A percentile compares a stretch with the other conserved stretches of the same genome.
phyloP scores from a whole-genome alignment of 129 eudicot species.

The Kitagawia praeruptora region DNA sequence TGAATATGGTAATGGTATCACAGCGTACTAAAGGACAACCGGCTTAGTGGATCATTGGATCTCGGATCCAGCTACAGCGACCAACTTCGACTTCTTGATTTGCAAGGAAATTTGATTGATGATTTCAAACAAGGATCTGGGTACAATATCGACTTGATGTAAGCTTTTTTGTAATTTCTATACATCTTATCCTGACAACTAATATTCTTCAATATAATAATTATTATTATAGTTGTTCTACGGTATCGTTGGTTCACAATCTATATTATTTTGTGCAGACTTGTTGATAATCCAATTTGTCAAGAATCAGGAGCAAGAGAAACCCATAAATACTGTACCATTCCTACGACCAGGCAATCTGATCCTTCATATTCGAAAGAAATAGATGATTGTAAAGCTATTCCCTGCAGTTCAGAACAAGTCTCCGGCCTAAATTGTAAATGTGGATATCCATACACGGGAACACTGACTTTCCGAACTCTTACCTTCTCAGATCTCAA shows the following conservation, averaged over 20 bases:
- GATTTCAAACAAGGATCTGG: conserved; percentile 20
- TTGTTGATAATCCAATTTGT: conserved; percentile 54
- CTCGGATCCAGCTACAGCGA: conserved; percentile 32
- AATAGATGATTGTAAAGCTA: conserved; percentile 29
- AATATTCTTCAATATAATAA: background rate
- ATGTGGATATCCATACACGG: conserved; percentile 62
- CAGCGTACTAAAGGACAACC: conserved; percentile 44
- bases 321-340: conserved; percentile 25
- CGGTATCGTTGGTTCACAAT: background rate
- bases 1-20: conserved; percentile 1
- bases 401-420: conserved; percentile 36
- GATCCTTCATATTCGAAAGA: conserved; percentile 28
- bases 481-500: too few relatives aligned
- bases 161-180: conserved; percentile 6
- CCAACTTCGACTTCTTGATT: conserved; percentile 43
- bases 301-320: conserved; percentile 22
- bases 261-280: conserved; percentile 36
- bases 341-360: conserved; percentile 19
- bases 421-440: conserved; percentile 52
- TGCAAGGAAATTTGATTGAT: conserved; percentile 38
- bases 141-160: conserved; percentile 26
- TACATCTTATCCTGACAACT: background rate
- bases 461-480: conserved; percentile 50
- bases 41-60: conserved; percentile 42
- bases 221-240: too few relatives aligned